Percentiles rank a stretch among this genome's conserved stretches.
phyloP scores from a whole-genome alignment of 2,329 filamentous ascomycete species.

The Zasmidium angulare region DNA sequence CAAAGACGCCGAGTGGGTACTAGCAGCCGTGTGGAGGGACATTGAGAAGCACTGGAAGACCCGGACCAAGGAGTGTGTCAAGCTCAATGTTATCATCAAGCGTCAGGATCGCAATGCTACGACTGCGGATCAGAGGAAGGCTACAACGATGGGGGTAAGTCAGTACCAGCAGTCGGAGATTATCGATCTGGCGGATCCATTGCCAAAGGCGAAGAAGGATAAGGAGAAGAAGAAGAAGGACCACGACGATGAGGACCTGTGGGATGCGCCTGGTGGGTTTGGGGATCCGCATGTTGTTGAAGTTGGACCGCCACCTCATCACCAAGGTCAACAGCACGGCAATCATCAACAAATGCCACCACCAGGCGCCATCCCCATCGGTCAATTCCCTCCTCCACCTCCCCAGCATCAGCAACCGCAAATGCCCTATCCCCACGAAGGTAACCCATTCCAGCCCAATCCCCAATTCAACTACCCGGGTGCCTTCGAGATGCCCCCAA shows the following conservation, averaged over 20 bases:
- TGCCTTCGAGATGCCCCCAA: conserved; percentile 2
- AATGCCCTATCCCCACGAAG: not conserved
- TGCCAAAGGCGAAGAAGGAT: not conserved
- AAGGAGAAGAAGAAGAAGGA: conserved; percentile 2
- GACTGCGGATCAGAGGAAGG: not conserved
- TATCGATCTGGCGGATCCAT: conserved; percentile 4
- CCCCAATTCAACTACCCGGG: conserved; percentile 5
- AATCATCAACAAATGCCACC: not conserved
- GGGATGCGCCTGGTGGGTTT: not conserved
- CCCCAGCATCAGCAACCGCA: not conserved
- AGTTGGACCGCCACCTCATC: not conserved
- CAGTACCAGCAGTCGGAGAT: conserved; percentile 5
- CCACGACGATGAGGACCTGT: not conserved
- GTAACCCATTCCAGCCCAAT: conserved; percentile 7
- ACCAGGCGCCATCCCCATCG: not conserved
- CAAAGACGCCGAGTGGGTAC: conserved; percentile 8
- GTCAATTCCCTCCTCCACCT: not conserved
- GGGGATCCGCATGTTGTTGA: not conserved
- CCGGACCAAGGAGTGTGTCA: not conserved
- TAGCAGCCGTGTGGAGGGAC: conserved; percentile 5
- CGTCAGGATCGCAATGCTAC: conserved; percentile 5
- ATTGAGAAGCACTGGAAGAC: conserved; percentile 2
- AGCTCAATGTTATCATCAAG: conserved; percentile 5
- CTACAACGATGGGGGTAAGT: not conserved
- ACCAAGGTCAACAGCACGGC: not conserved